Conservation (phyloP, 129 eudicot species). For the Saposhnikovia divaricata region DNA sequence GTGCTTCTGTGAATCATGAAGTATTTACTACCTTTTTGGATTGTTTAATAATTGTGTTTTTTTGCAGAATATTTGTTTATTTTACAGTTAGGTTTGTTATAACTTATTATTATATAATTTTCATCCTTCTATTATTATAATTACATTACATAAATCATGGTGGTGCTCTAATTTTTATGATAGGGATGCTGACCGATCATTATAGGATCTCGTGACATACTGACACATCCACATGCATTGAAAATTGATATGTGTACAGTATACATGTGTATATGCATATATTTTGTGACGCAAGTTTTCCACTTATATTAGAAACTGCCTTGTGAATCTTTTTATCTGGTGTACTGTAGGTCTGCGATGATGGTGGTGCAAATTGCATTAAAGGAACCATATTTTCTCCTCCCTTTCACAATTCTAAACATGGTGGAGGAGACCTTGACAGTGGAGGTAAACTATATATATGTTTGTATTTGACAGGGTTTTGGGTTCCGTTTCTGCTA, state of each 20-base stretch:
- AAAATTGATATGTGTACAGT: background rate
- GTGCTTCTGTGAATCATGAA: conserved; percentile 27
- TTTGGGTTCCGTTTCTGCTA: background rate
- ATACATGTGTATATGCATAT: background rate
- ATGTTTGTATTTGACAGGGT: conserved; percentile 4
- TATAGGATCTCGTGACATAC: background rate
- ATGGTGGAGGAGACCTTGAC: conserved; percentile 46
- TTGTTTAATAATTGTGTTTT: background rate
- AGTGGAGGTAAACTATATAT: conserved; percentile 40
- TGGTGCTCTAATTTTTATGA: background rate
- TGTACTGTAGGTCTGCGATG: conserved; percentile 30
- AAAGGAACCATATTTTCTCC: conserved; percentile 88
- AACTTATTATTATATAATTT: background rate
- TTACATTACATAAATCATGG: background rate
- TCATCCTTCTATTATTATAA: background rate
- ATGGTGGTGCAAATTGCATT: conserved; percentile 31
- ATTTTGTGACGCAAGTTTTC: background rate
- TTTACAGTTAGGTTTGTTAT: background rate
- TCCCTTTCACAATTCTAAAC: conserved; percentile 56
- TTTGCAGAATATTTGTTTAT: background rate
- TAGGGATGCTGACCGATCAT: background rate
- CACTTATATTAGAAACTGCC: background rate
- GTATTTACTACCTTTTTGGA: conserved; percentile 19
- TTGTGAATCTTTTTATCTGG: background rate
- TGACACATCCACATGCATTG: background rate